Evolutionary conservation across 495 filamentous ascomycete species (phyloP), one percentile per base, ranked within the genome.

Genomic region (Hypoxylon lienhwacheense): DNA sequence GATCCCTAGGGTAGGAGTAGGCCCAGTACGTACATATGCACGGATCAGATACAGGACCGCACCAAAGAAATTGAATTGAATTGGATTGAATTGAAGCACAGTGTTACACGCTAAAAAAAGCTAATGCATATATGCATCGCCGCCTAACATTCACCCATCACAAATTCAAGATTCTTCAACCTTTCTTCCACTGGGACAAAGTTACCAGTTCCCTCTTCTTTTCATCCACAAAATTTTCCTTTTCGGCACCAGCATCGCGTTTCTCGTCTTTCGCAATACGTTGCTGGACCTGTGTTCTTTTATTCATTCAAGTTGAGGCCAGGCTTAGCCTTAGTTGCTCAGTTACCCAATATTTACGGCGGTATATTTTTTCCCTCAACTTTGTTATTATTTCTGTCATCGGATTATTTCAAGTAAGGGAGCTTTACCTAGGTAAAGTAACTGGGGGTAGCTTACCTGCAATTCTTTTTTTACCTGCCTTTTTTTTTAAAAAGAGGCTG

Each of bases 51-150:
- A n/a, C n/a, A n/a, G n/a, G n/a, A n/a, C n/a, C n/a, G n/a, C n/a
- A n/a, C n/a, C n/a, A n/a, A n/a, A n/a, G n/a, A n/a, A n/a, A n/a
- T n/a, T n/a, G n/a, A n/a, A n/a, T n/a, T n/a, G n/a, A n/a, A n/a
- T n/a, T n/a, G n/a, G n/a, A n/a, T n/a, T n/a, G n/a, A n/a, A n/a
- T n/a, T n/a, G n/a, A n/a, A n/a, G n/a, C n/a, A n/a, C n/a, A n/a
- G n/a, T n/a, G n/a, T n/a, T n/a, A n/a, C n/a, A n/a, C n/a, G n/a
- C n/a, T n/a, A n/a, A n/a, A n/a, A n/a, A n/a, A n/a, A 47, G 36
- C 29, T 52, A 64, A 36, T 53, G 47, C 53, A 53, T 42, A 61
- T 48, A 48, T 67, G 64, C 64, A 65, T 67, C 51, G 53, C 44
- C 62, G 58, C 65, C 64, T 61, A 64, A 66, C 63, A 19, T 26